Base-by-base conservation (phyloP, 371 early-diverging fungal genomes). In the Actinomucor elegans region DNA sequence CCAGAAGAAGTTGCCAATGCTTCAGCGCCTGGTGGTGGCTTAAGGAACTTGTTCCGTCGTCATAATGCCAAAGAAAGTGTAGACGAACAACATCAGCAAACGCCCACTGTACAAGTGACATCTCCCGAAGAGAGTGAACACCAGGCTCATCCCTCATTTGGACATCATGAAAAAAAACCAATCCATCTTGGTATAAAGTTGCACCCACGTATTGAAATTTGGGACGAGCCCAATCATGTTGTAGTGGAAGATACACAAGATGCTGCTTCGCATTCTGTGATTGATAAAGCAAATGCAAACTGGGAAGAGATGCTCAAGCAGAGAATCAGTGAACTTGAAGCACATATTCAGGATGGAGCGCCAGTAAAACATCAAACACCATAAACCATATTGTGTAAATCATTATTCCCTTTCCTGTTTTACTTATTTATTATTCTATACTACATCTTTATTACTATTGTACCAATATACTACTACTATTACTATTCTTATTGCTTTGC, bases 171-270 rank as follows among this genome's bases (percentile, higher is more conserved):
- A 10, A 20, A n/a, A 20, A 11, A 23, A 37, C 6, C 17, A 21
- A 31, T 59, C 11, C 29, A 55, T 14, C 20, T 60, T 14, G 61
- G 41, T 28, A 12, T 21, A 2, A 37, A 50, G 10, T 18, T 52
- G 7, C 42, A 52, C 24, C 52, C 70, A n/a, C 56, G 63, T 17
- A 69, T 71, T 38, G 67, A 75, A 48, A 64, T 75, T 0, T 75
- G 75, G 75, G 70, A 75, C 12, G 72, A 75, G 20, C 23, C 41
- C 1, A 27, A 57, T 12, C 66, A 69, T 45, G 59, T 75, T 0
- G 61, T 68, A 0, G 41, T 69, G 29, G 72, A 75, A 48, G 67
- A 71, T 44, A 65, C 55, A 12, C 36, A 44, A 11, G 59, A 67
- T 33, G 48, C 60, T 0, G 48, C 49, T 5, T 61, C 63, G 4